Evolutionary conservation across 129 eudicot genomes (phyloP).

Genomic region (Oenanthe sinensis): DNA sequence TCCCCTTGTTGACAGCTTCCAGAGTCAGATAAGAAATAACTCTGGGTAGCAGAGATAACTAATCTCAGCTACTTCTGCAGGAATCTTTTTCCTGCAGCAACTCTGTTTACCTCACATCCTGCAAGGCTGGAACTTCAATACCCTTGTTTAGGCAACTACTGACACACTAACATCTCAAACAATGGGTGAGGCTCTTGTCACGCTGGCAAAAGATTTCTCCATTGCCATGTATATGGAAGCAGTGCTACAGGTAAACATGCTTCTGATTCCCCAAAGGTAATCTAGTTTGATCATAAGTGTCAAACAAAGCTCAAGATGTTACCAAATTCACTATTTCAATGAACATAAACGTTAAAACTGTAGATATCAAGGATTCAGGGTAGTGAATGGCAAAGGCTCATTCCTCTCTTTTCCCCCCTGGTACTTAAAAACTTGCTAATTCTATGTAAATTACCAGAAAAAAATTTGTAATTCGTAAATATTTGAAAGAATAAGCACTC

Average conservation of each 20-base stretch:
- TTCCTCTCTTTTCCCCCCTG: neutral
- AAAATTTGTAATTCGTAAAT: neutral
- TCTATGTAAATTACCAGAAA: neutral
- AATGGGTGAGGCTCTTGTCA: neutral
- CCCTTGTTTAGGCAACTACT: neutral
- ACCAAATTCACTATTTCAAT: neutral
- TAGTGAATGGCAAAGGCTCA: neutral
- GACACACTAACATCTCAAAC: neutral
- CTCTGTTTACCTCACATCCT: neutral
- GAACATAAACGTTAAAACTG: neutral
- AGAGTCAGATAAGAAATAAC: too few species aligned
- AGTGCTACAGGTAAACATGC: neutral
- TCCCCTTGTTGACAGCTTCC: neutral
- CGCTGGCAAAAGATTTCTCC: neutral
- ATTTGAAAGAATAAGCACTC: neutral
- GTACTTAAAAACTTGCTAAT: too few species aligned
- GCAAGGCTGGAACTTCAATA: neutral
- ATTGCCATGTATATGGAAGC: neutral
- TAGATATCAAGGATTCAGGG: neutral
- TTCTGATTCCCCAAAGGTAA: neutral
- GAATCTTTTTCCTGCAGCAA: neutral
- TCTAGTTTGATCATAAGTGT: neutral
- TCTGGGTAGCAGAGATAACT: too few species aligned
- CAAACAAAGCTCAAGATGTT: neutral
- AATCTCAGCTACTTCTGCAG: neutral